Conservation (phyloP, 495 filamentous ascomycete species). For the Neurospora sp. region DNA sequence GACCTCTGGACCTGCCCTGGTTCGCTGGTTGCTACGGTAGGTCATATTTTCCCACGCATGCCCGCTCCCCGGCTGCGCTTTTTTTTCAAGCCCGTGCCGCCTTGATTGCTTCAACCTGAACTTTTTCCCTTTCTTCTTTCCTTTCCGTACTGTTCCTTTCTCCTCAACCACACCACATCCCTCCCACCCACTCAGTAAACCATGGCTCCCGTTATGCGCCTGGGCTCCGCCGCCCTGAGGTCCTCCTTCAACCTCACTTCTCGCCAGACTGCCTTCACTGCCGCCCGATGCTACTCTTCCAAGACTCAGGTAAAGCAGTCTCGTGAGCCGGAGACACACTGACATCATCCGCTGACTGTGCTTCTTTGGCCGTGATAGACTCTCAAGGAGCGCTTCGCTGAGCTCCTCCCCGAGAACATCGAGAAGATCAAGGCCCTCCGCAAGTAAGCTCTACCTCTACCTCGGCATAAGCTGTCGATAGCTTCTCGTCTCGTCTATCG, state of each 20-base stretch:
- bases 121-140: constrained; percentile 13
- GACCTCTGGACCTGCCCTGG: neutral
- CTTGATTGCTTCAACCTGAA: constrained; percentile 12
- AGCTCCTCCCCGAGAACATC: constrained; percentile 86
- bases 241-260: constrained; percentile 52
- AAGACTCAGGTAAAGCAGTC: constrained; percentile 65
- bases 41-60: neutral
- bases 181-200: constrained; percentile 20
- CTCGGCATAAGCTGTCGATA: neutral
- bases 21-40: neutral
- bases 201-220: constrained; percentile 74
- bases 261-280: constrained; percentile 65
- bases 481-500: neutral
- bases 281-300: constrained; percentile 78
- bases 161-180: constrained; percentile 10
- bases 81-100: constrained; percentile 19
- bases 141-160: constrained; percentile 21
- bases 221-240: constrained; percentile 66
- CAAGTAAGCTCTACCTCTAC: constrained; percentile 52
- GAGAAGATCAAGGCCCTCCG: constrained; percentile 98
- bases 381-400: constrained; percentile 96
- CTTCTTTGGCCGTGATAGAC: constrained; percentile 45
- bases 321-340: constrained; percentile 10
- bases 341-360: constrained; percentile 23
- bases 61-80: constrained; percentile 8